Percentiles rank a stretch among this genome's conserved stretches.
Conservation (phyloP, 2,329 filamentous ascomycete species). For the Cytospora chrysosperma region DNA sequence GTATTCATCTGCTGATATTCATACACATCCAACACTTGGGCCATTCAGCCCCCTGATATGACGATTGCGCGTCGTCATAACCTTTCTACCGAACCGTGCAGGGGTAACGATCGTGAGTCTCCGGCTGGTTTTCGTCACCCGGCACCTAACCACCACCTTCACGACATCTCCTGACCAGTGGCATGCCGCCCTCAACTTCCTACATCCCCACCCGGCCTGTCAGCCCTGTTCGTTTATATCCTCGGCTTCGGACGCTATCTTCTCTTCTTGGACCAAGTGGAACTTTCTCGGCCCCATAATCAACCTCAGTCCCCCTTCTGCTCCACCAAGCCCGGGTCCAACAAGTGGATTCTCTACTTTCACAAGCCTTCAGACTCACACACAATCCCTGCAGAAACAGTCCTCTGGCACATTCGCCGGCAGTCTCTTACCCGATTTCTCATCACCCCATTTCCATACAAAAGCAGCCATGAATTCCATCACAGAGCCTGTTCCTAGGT, state of each 20-base stretch:
- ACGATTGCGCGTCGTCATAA: slow-evolving; percentile 20
- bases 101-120: slow-evolving; percentile 16
- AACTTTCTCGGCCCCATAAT: slow-evolving; percentile 28
- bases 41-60: slow-evolving; percentile 10
- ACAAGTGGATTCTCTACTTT: slow-evolving; percentile 32
- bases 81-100: slow-evolving; percentile 20
- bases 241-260: slow-evolving; percentile 36
- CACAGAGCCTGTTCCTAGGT: slow-evolving; percentile 42
- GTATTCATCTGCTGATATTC: not conserved
- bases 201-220: slow-evolving; percentile 31
- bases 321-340: slow-evolving; percentile 15
- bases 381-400: slow-evolving; percentile 32
- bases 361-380: slow-evolving; percentile 33
- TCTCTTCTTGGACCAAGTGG: slow-evolving; percentile 25
- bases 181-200: slow-evolving; percentile 32
- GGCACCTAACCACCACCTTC: slow-evolving; percentile 9
- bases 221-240: slow-evolving; percentile 34
- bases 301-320: slow-evolving; percentile 6
- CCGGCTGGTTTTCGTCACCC: slow-evolving; percentile 24
- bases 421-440: slow-evolving; percentile 24
- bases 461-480: slow-evolving; percentile 34
- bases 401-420: slow-evolving; percentile 28
- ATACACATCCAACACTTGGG: not conserved
- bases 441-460: slow-evolving; percentile 27
- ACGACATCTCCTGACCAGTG: slow-evolving; percentile 13